Evolutionary conservation across 192 early-diverging fungal genomes (phyloP).

Genomic region (Coemansia sp.): DNA sequence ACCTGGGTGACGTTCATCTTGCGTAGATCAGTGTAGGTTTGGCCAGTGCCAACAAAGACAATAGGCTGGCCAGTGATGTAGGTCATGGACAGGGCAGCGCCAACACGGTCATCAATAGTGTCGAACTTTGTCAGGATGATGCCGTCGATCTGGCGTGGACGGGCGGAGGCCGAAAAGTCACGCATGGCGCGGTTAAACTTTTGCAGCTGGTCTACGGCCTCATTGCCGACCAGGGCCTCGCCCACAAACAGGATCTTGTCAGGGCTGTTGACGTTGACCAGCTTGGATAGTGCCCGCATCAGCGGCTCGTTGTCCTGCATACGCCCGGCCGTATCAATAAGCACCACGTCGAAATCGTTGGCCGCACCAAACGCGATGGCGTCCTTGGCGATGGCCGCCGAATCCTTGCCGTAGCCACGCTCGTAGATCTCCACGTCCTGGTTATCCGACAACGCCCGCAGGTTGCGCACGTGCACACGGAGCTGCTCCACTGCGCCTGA

Average conservation of each 20-base stretch:
- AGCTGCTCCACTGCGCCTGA: conserved; percentile 95
- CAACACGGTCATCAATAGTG: conserved; percentile 94
- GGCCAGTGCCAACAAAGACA: conserved; percentile 93
- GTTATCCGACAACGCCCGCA: conserved; percentile 66
- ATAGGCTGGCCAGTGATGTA: conserved; percentile 94
- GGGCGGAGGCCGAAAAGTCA: conserved; percentile 75
- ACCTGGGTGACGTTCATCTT: conserved; percentile 77
- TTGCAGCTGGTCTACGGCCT: conserved; percentile 91
- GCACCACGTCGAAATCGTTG: conserved; percentile 79
- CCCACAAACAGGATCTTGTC: conserved; percentile 98
- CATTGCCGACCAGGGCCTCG: conserved; percentile 94
- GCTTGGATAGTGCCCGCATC: conserved; percentile 92
- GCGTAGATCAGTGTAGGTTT: conserved; percentile 93
- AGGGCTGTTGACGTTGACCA: conserved; percentile 83
- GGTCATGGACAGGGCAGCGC: conserved; percentile 93
- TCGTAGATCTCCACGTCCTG: conserved; percentile 84
- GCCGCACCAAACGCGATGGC: conserved; percentile 73
- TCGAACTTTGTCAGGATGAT: conserved; percentile 97
- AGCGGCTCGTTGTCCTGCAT: conserved; percentile 99
- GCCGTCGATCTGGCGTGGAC: conserved; percentile 89
- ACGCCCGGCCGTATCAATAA: conserved; percentile 93
- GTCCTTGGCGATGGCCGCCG: conserved; percentile 92
- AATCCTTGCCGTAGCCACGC: conserved; percentile 94
- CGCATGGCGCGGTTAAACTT: conserved; percentile 94
- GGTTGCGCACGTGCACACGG: conserved; percentile 81